Evolutionary conservation across 306 rosid species (phyloP), one percentile per base, ranked within the genome.

Genomic region (Hippophae rhamnoides): DNA sequence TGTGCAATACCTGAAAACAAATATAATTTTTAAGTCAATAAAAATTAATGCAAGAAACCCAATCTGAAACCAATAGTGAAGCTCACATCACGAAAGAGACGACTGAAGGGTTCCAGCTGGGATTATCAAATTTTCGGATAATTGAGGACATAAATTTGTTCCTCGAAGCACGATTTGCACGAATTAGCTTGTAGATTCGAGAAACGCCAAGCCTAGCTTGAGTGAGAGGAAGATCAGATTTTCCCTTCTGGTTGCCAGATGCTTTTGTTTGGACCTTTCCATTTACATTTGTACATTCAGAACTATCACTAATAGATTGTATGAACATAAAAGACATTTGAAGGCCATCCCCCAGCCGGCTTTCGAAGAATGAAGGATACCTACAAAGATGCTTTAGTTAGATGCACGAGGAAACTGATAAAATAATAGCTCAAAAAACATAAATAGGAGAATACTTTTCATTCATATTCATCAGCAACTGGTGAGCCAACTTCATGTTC

Each of bases 311-410:
- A 42, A 92, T 73, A 57, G 86, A 75, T 62, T 92, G 96, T 38
- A 85, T 81, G 75, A 92, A 92, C 38, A 70, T 78, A 52, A 92
- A 92, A 52, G 99, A 85, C 89, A 83, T 88, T 67, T 92, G 99
- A 73, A 92, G 99, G 68, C 99, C 99, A 78, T 92, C 99, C 64
- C 99, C 99, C 69, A 92, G 65, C 47, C 99, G 89, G 74, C 93
- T 92, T 77, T 92, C 99, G 60, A 92, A 92, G 72, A 92, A 92
- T 59, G 99, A 76, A 51, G 99, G 99, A 77, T 92, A 92, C 99
- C 99, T 92, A 81, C 63, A 84, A 71, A 69, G 49, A 76, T 47
- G 58, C 68, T 71, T 66, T 41, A 49, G 51, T 80, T 80, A 82
- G 69, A n/a, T 25, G 41, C 44, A 47, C 31, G 78, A 50, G 46